Conservation (phyloP, 345 rosid genomes). For the Salix suchowensis region DNA sequence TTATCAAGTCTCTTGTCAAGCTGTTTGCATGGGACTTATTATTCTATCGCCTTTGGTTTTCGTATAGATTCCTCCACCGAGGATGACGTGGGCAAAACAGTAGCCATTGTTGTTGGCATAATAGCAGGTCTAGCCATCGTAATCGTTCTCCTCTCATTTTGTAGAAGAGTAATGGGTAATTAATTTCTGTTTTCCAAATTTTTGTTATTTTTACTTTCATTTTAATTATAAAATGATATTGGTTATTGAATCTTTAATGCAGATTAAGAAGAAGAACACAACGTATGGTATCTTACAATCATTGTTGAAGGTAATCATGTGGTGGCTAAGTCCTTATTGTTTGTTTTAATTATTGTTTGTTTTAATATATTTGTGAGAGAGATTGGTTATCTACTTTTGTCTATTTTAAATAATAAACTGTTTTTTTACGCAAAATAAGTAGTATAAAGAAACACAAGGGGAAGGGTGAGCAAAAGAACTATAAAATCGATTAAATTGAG, state of each 20-base stretch:
- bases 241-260: not conserved
- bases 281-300: not conserved
- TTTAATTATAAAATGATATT: not conserved
- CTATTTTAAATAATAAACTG: not conserved
- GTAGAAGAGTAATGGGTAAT: slow-evolving; percentile 53
- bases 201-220: not conserved
- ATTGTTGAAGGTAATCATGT: not conserved
- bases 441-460: too few species aligned
- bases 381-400: not conserved
- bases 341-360: not conserved
- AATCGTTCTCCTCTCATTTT: slow-evolving; percentile 68
- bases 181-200: not conserved
- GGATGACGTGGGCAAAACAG: slow-evolving; percentile 69
- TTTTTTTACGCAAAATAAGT: not conserved
- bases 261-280: slow-evolving; percentile 1
- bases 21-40: slow-evolving; percentile 11
- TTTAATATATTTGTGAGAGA: not conserved
- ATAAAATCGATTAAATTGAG: too few species aligned
- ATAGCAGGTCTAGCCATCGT: slow-evolving; percentile 67
- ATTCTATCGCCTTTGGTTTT: slow-evolving; percentile 13
- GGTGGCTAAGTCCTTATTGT: not conserved
- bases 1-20: slow-evolving; percentile 2
- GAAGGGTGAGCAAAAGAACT: too few species aligned
- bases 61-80: slow-evolving; percentile 52
- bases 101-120: slow-evolving; percentile 74